Evolutionary conservation across 2,329 filamentous ascomycete genomes (phyloP).

Genomic region (Madurella fahalii): DNA sequence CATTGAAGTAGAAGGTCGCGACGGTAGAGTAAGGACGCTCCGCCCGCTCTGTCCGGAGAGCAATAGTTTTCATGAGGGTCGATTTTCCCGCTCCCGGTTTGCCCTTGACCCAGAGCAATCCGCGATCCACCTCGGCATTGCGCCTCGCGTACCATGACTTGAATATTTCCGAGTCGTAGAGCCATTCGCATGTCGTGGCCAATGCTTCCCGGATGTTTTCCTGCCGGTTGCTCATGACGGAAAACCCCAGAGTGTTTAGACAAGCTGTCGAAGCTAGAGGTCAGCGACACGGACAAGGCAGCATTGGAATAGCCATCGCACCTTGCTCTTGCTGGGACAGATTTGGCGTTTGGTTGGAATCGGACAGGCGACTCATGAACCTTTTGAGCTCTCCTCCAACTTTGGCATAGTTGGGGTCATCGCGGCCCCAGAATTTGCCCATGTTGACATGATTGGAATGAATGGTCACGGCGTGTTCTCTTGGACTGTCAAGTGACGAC

Average conservation of each 20-base stretch:
- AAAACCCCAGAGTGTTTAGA: too few species aligned
- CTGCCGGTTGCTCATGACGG: too few species aligned
- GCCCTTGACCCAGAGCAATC: slow-evolving; percentile 13
- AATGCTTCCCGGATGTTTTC: too few species aligned
- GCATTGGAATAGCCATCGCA: too few species aligned
- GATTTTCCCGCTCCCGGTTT: slow-evolving; percentile 21
- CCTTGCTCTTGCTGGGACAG: too few species aligned
- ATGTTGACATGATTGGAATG: slow-evolving; percentile 22
- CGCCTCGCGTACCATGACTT: too few species aligned
- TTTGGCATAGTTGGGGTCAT: slow-evolving; percentile 16
- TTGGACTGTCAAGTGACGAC: slow-evolving; percentile 15
- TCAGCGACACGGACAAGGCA: too few species aligned
- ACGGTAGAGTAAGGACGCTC: neutral
- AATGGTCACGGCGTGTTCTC: slow-evolving; percentile 20
- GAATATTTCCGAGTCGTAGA: neutral
- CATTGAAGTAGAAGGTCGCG: slow-evolving; percentile 5
- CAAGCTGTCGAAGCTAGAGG: too few species aligned
- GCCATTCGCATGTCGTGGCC: slow-evolving; percentile 13
- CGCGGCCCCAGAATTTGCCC: slow-evolving; percentile 13
- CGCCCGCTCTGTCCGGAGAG: too few species aligned
- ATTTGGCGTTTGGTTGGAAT: too few species aligned
- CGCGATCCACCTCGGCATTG: neutral
- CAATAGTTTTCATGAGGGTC: slow-evolving; percentile 16
- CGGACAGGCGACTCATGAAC: neutral
- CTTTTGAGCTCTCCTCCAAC: slow-evolving; percentile 5